Base-by-base conservation (phyloP, 2,329 filamentous ascomycete genomes). In the Dendryphion nanum region DNA sequence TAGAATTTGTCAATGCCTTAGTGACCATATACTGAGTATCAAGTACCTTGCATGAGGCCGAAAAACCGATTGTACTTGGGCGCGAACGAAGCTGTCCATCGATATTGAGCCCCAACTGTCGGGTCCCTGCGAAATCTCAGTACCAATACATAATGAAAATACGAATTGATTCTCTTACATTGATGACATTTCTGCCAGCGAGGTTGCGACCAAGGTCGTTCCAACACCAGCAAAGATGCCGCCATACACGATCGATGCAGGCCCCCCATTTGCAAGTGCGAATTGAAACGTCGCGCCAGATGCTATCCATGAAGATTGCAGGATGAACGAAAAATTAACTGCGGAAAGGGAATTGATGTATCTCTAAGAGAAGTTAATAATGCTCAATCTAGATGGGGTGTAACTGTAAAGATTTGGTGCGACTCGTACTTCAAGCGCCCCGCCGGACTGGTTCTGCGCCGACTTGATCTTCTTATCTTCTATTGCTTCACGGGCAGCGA, bases 51-150 rank as follows among this genome's bases (percentile, higher is more conserved):
- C 4, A 61, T 28, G 8, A 61, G 37, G 12, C 57, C 56, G 46
- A 47, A 60, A 30, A 63, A 60, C 8, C 47, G 41, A 16, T 48
- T 48, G 10, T 40, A 42, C 12, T 40, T 35, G 4, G 55, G 58
- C 12, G 57, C 58, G 24, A 57, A 47, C n/a, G 48, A 54, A 4
- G 52, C 55, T 6, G 57, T 54, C 58, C 58, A 63, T 2, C 55
- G 50, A 33, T 63, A 63, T 33, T 63, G 58, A 2, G 59, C 59
- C 19, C 59, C 59, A 17, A 61, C 57, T 2, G 55, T 59, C 7
- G 59, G 58, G 35, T 56, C 54, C 20, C 57, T 61, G 19, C 19
- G 16, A 57, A 61, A 33, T 53, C 55, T 7, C 53, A 58, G 40
- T 36, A n/a, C n/a, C n/a, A n/a, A n/a, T n/a, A n/a, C n/a, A n/a